phyloP scores from a whole-genome alignment of 331 rosid genomes.

The Ulmus americana region DNA sequence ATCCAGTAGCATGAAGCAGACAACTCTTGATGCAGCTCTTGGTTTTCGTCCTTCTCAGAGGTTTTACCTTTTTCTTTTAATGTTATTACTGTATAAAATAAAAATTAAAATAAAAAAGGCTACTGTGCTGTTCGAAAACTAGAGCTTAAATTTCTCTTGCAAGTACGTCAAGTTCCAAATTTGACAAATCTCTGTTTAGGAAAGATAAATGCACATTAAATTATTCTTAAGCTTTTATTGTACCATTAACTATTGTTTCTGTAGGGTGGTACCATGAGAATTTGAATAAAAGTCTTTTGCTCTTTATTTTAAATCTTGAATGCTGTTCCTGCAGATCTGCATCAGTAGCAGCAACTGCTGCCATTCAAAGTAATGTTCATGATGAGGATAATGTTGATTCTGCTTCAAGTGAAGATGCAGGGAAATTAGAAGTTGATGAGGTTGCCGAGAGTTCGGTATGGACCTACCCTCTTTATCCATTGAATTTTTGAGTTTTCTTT shows the following conservation, averaged over 20 bases:
- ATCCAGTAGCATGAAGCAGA: conserved; percentile 64
- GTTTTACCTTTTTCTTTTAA: conserved; percentile 29
- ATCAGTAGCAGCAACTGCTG: conserved; percentile 60
- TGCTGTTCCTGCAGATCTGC: conserved; percentile 53
- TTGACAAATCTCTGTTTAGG: background rate
- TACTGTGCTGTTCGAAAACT: background rate
- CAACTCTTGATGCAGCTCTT: conserved; percentile 77
- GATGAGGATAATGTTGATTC: conserved; percentile 46
- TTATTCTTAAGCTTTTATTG: background rate
- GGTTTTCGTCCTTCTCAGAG: conserved; percentile 78
- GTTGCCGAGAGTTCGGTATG: conserved; percentile 76
- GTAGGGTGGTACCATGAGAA: background rate
- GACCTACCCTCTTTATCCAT: conserved; percentile 11
- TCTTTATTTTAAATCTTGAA: background rate
- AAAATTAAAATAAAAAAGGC: too few relatives aligned
- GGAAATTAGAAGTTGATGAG: conserved; percentile 45
- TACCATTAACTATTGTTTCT: background rate
- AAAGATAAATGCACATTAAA: background rate
- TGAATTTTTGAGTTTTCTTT: conserved; percentile 7
- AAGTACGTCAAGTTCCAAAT: background rate
- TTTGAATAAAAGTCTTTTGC: conserved; percentile 7
- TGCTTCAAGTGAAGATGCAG: conserved; percentile 57
- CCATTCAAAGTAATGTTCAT: conserved; percentile 41
- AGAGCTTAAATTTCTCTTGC: background rate
- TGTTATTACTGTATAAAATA: background rate